Evolutionary conservation across 2,329 filamentous ascomycete species (phyloP).

Genomic region (Botrytis cinerea): DNA sequence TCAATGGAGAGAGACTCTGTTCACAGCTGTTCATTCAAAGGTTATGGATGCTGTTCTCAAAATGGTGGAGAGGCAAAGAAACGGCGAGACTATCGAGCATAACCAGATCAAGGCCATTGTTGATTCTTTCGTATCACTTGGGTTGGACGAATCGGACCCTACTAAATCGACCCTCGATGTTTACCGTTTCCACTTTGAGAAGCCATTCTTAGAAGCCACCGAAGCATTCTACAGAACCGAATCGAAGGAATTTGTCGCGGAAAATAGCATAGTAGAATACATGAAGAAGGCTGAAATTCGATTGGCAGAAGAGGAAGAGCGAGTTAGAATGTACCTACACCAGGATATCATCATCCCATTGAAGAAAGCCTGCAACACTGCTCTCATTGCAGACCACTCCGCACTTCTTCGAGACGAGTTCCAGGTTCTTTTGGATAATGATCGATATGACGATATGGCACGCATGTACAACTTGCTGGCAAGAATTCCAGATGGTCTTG

Average conservation of each 20-base stretch:
- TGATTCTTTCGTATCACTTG: slow-evolving; percentile 92
- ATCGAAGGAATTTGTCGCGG: slow-evolving; percentile 89
- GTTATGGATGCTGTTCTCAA: slow-evolving; percentile 96
- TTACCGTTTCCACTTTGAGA: slow-evolving; percentile 90
- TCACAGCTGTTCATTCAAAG: slow-evolving; percentile 76
- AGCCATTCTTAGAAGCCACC: slow-evolving; percentile 85
- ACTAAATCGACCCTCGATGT: slow-evolving; percentile 94
- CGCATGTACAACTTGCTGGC: slow-evolving; percentile 94
- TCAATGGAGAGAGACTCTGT: slow-evolving; percentile 91
- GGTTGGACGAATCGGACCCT: slow-evolving; percentile 88
- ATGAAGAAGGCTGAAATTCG: slow-evolving; percentile 98
- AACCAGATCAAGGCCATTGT: slow-evolving; percentile 96
- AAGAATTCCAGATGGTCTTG: slow-evolving; percentile 85
- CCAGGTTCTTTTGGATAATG: slow-evolving; percentile 87
- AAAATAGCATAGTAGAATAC: slow-evolving; percentile 97
- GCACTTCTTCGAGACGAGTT: slow-evolving; percentile 90
- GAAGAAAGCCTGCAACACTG: slow-evolving; percentile 84
- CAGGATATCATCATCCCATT: slow-evolving; percentile 82
- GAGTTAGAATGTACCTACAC: slow-evolving; percentile 88
- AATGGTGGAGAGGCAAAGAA: slow-evolving; percentile 94
- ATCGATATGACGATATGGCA: slow-evolving; percentile 92
- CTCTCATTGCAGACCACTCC: slow-evolving; percentile 87
- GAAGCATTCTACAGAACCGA: slow-evolving; percentile 85
- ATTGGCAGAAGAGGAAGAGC: slow-evolving; percentile 89
- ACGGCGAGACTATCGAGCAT: slow-evolving; percentile 97